Evolutionary conservation across 495 filamentous ascomycete genomes (phyloP).

Genomic region (Apodospora peruviana): DNA sequence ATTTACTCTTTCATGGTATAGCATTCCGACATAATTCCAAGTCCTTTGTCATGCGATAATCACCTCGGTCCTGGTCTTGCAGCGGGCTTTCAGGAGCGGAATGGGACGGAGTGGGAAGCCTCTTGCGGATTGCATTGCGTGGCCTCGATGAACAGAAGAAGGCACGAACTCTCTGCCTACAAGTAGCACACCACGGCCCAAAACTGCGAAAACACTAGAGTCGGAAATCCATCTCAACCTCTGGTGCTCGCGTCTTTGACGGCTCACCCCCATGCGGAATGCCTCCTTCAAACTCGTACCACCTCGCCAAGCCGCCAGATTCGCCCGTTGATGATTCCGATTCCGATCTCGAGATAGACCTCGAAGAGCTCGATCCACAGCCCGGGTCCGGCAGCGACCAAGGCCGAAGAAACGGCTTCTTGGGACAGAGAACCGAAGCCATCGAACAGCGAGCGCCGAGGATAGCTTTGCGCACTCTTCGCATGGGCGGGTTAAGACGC

Average conservation of each 20-base stretch:
- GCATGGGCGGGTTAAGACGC: constrained; percentile 52
- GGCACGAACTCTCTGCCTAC: not conserved
- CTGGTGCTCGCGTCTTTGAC: not conserved
- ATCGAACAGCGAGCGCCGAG: constrained; percentile 45
- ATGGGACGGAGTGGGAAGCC: not conserved
- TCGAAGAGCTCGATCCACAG: constrained; percentile 64
- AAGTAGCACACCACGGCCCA: not conserved
- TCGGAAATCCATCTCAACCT: not conserved
- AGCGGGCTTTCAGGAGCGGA: too few relatives aligned
- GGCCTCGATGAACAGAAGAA: not conserved
- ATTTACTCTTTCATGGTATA: too few relatives aligned
- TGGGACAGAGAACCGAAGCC: constrained; percentile 31
- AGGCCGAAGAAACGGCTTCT: constrained; percentile 28
- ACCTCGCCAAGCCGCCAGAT: constrained; percentile 45
- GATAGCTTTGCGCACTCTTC: constrained; percentile 67
- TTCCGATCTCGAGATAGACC: constrained; percentile 67
- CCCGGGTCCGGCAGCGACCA: constrained; percentile 15
- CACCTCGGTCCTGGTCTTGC: not conserved
- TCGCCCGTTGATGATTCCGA: constrained; percentile 50
- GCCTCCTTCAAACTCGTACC: constrained; percentile 46
- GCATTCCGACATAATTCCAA: too few relatives aligned
- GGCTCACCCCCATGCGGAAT: constrained; percentile 41
- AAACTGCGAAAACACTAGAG: constrained; percentile 4
- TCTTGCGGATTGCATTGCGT: not conserved
- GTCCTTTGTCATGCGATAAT: not conserved